Conservation (phyloP, 306 rosid species). For the Prunus campanulata region DNA sequence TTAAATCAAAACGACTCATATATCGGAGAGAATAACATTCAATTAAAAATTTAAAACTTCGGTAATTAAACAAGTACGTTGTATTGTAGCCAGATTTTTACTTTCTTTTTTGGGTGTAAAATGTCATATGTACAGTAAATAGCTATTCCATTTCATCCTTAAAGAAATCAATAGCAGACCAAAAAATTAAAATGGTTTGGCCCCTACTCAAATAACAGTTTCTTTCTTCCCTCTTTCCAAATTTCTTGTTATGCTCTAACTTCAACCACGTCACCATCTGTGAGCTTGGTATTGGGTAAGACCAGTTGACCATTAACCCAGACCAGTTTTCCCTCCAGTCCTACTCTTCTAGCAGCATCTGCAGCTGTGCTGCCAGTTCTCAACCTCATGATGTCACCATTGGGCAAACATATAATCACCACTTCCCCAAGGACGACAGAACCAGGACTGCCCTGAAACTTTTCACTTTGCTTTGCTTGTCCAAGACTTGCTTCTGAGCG, state of each 20-base stretch:
- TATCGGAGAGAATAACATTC: no score
- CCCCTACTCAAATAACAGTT: slow-evolving; percentile 7
- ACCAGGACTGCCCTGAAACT: slow-evolving; percentile 23
- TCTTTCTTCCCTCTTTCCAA: background rate
- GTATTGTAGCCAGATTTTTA: background rate
- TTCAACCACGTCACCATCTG: slow-evolving; percentile 94
- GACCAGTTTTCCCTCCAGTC: slow-evolving; percentile 80
- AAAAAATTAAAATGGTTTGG: no score
- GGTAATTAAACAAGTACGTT: no score
- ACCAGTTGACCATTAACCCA: slow-evolving; percentile 78
- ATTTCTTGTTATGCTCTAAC: slow-evolving; percentile 61
- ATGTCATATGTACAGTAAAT: background rate
- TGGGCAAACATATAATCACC: slow-evolving; percentile 84
- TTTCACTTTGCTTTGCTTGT: slow-evolving; percentile 31
- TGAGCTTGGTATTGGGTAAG: slow-evolving; percentile 74
- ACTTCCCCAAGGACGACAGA: slow-evolving; percentile 69
- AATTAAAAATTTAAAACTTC: no score
- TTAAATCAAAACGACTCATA: no score
- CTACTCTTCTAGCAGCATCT: slow-evolving; percentile 91
- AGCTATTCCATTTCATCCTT: background rate
- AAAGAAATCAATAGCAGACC: background rate
- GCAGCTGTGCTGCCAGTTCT: slow-evolving; percentile 90
- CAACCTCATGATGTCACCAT: slow-evolving; percentile 80
- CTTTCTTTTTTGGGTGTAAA: background rate
- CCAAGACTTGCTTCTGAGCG: slow-evolving; percentile 64